A percentile compares a stretch with the other conserved stretches of the same genome.
Evolutionary conservation across 345 rosid species (phyloP).

Genomic region (Salix udensis): DNA sequence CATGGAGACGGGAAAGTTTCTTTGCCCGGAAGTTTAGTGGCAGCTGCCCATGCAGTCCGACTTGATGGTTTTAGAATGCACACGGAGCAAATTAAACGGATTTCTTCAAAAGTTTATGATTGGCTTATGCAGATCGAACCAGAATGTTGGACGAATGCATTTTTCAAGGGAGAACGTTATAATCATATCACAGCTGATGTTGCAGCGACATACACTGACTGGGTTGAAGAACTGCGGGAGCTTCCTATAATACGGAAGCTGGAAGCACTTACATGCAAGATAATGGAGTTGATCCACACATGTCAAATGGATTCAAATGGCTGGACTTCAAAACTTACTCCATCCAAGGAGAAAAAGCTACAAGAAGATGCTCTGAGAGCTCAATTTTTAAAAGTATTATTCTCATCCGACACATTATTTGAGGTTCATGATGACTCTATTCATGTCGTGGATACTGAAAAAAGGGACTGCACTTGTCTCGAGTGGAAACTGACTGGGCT

Average conservation of each 20-base stretch:
- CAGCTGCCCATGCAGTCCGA: slow-evolving; percentile 73
- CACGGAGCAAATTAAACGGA: slow-evolving; percentile 55
- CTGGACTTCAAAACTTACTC: slow-evolving; percentile 66
- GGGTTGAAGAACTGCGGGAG: slow-evolving; percentile 75
- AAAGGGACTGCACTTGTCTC: slow-evolving; percentile 64
- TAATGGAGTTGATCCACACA: slow-evolving; percentile 52
- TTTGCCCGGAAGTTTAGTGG: slow-evolving; percentile 56
- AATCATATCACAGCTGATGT: slow-evolving; percentile 54
- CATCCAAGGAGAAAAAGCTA: slow-evolving; percentile 62
- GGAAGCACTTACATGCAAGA: slow-evolving; percentile 41
- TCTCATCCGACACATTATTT: slow-evolving; percentile 74
- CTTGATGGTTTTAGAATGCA: slow-evolving; percentile 49
- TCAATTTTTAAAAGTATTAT: slow-evolving; percentile 47
- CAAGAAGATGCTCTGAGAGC: slow-evolving; percentile 56
- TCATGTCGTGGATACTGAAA: slow-evolving; percentile 63
- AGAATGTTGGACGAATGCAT: slow-evolving; percentile 60
- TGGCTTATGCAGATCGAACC: slow-evolving; percentile 75
- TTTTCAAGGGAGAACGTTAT: slow-evolving; percentile 71
- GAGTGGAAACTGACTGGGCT: slow-evolving; percentile 66
- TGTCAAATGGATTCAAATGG: slow-evolving; percentile 39
- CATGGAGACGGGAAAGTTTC: slow-evolving; percentile 73
- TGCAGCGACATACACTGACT: slow-evolving; percentile 52
- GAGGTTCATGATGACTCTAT: slow-evolving; percentile 78
- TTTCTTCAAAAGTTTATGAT: slow-evolving; percentile 69
- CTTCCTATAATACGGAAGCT: slow-evolving; percentile 64